phyloP scores from a whole-genome alignment of 257 asterid genomes.

The Jacaranda mimosifolia region DNA sequence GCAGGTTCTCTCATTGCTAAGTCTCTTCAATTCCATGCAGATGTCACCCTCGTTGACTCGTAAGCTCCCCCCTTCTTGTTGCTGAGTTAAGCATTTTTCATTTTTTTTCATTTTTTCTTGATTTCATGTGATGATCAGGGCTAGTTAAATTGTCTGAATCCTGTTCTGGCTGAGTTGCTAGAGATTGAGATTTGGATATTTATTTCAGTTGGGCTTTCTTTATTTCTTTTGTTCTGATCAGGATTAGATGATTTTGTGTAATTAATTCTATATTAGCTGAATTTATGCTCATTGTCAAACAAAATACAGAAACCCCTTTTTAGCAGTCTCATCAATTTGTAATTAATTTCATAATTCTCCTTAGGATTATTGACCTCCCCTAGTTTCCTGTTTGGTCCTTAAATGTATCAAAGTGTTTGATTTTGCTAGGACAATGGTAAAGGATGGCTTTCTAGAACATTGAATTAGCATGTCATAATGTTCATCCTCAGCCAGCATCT shows the following conservation, averaged over 20 bases:
- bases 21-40: conserved; percentile 81
- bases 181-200: background rate
- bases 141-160: background rate
- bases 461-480: no score
- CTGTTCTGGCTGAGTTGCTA: background rate
- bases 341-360: background rate
- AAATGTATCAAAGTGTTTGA: background rate
- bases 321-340: background rate
- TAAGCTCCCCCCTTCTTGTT: conserved; percentile 32
- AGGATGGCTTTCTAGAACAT: background rate
- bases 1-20: conserved; percentile 86
- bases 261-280: background rate
- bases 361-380: background rate
- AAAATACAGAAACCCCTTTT: background rate
- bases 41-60: conserved; percentile 86
- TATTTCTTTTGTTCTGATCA: background rate
- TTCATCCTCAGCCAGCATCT: background rate
- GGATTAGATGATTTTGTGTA: background rate
- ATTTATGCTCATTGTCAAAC: background rate
- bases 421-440: background rate
- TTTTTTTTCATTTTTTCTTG: background rate
- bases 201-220: conserved; percentile 5
- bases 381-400: background rate
- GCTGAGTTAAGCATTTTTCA: background rate
- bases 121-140: background rate